Evolutionary conservation across 495 filamentous ascomycete genomes (phyloP).

Genomic region (Elasticomyces elasticus): DNA sequence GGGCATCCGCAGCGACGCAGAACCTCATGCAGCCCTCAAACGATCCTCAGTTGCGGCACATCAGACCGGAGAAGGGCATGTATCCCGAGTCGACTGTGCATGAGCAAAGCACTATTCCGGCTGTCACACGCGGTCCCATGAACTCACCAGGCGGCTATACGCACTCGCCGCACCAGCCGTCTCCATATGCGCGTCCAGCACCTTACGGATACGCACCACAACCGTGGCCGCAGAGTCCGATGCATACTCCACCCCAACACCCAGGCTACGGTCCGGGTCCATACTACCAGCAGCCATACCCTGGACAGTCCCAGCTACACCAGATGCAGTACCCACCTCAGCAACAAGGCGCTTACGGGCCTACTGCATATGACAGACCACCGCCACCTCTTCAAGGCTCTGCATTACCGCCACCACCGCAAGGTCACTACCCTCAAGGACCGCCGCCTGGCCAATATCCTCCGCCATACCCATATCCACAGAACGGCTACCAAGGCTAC

Average conservation of each 20-base stretch:
- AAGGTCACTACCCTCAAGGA: constrained; percentile 12
- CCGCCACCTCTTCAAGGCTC: constrained; percentile 25
- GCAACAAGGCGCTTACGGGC: constrained; percentile 11
- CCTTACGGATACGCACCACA: constrained; percentile 36
- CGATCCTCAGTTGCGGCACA: constrained; percentile 71
- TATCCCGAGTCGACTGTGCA: constrained; percentile 96
- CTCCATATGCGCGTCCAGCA: constrained; percentile 31
- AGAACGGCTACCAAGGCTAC: constrained; percentile 5
- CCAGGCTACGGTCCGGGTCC: constrained; percentile 19
- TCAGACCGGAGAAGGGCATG: constrained; percentile 79
- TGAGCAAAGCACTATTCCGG: constrained; percentile 60
- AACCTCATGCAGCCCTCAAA: constrained; percentile 67
- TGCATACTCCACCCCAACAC: constrained; percentile 25
- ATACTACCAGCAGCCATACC: constrained; percentile 17
- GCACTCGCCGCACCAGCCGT: constrained; percentile 42
- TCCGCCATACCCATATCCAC: constrained; percentile 2
- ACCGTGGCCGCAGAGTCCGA: constrained; percentile 31
- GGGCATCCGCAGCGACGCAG: constrained; percentile 55
- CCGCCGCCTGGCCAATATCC: background rate
- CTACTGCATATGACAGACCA: constrained; percentile 25
- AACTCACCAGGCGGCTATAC: constrained; percentile 44
- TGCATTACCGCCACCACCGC: constrained; percentile 25
- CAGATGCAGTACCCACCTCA: constrained; percentile 26
- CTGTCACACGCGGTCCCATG: constrained; percentile 57
- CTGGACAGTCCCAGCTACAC: constrained; percentile 20